Evolutionary conservation across 2,329 filamentous ascomycete species (phyloP), one percentile per base, ranked within the genome.

Genomic region (Fusarium robinianum): DNA sequence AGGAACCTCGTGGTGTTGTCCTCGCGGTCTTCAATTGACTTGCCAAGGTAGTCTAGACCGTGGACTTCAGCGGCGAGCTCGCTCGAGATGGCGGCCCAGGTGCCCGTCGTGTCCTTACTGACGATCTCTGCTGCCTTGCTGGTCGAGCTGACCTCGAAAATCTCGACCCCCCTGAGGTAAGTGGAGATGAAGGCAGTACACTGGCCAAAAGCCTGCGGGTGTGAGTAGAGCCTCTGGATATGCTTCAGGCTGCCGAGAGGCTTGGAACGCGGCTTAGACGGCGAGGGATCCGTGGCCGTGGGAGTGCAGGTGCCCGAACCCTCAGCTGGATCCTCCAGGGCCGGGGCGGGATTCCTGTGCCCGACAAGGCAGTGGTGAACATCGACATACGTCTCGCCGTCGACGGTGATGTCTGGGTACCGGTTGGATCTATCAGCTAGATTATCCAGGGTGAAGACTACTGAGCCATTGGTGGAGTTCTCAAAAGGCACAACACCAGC

Each of bases 201-300:
- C 71, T 99, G 94, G 17, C 90, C 90, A 76, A 94, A 96, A 18
- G 90, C 94, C 70, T 99, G 94, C 8, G 92, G 91, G 69, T 99
- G 94, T 16, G 89, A 94, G 72, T 96, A 95, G 26, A 99, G 70
- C 61, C 85, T 85, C 57, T 77, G 80, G 61, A 97, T 78, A 57
- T 85, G 76, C 41, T 72, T 68, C 50, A 91, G 68, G 51, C 72
- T 70, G 37, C 64, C 60, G 25, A 78, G 58, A 3, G 83, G 81
- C 51, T 69, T 69, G 25, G 72, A 67, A 51, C 68, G 68, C 17
- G 75, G 74, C 55, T 69, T 70, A n/a, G 60, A 58, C 11, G 74
- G 74, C 29, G 61, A 64, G 3, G 77, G 78, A 30, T 70, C 67
- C 12, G 64, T 65, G 10, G 65, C 66, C 8, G 76, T 80, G n/a